Evolutionary conservation across 306 rosid species (phyloP).

Genomic region (Gleditsia sinensis): DNA sequence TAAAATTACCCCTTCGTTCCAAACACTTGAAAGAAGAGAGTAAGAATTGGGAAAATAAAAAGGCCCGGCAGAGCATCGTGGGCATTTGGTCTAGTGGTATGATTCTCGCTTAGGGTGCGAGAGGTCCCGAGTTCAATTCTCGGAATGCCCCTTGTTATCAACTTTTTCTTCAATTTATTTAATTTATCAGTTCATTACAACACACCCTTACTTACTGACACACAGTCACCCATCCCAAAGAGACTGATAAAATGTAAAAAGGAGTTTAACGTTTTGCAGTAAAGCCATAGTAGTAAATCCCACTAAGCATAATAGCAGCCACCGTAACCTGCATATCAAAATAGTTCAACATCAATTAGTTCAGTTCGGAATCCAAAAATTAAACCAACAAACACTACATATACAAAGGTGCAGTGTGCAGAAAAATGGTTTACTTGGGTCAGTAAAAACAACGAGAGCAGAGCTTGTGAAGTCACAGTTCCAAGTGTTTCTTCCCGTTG

Average conservation of each 20-base stretch:
- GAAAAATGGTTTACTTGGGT: slow-evolving; percentile 63
- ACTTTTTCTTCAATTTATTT: not conserved
- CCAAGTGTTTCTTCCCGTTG: slow-evolving; percentile 23
- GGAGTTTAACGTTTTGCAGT: not conserved
- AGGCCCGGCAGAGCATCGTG: too few species aligned
- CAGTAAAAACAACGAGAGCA: slow-evolving; percentile 24
- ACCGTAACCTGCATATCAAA: slow-evolving; percentile 33
- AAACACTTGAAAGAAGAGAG: too few species aligned
- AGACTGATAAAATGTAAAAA: too few species aligned
- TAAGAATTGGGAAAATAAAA: too few species aligned
- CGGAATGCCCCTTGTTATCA: slow-evolving; percentile 22
- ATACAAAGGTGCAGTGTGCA: too few species aligned
- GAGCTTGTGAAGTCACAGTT: slow-evolving; percentile 40
- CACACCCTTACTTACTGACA: too few species aligned
- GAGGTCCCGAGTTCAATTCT: slow-evolving; percentile 52
- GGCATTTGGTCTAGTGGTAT: slow-evolving; percentile 51
- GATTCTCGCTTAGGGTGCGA: slow-evolving; percentile 54
- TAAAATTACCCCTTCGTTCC: too few species aligned
- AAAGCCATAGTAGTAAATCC: not conserved
- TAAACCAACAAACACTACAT: not conserved
- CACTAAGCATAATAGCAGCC: slow-evolving; percentile 29
- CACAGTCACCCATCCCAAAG: too few species aligned
- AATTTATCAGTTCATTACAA: too few species aligned
- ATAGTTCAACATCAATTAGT: not conserved
- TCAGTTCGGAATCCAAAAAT: slow-evolving; percentile 1